Evolutionary conservation across 1,284 basidiomycete genomes (phyloP), one percentile per base, ranked within the genome.

Genomic region (Wallemia hederae): DNA sequence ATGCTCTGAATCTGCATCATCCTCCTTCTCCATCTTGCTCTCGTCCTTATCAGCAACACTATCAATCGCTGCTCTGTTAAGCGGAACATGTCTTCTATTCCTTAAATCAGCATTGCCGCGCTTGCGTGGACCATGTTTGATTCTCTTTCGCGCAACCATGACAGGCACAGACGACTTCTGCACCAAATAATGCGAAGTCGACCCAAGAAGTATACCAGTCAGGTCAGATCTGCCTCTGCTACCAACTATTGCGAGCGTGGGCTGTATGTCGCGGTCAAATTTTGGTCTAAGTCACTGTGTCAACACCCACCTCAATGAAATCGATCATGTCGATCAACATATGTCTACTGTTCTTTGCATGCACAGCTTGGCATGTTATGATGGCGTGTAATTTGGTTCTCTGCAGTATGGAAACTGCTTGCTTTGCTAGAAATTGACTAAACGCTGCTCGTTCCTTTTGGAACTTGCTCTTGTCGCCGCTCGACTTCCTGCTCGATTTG

Each of bases 131-230:
- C 84, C 78, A 49, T 49, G 39, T 69, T 84, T 84, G 66, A 89
- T 78, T 2, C 85, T 76, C 59, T 85, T 79, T 49, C 85, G 82
- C 7, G 85, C 84, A 59, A 88, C 83, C 88, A 91, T 91, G 62
- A 91, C 88, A 1, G 85, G 90, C 0, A 87, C 87, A 2, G 81
- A 84, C 61, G 81, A 85, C 72, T 88, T 89, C 73, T 89, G 89
- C 55, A 97, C 88, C 59, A 97, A 80, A 69, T 98, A 98, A 71
- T 97, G 88, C 1, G 87, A 92, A 0, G 90, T 96, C 1, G 88
- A 92, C n/a, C 91, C 91, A 33, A 97, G 81, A 3, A 97, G 76
- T 67, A 96, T 92, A 25, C 90, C 90, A 69, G 92, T 92, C 61
- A 97, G 71, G 66, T 88, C 83, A 25, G 85, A 80, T 27, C 94